Conservation (phyloP, 1,139 yeast genomes). For the Taphrina pruni region DNA sequence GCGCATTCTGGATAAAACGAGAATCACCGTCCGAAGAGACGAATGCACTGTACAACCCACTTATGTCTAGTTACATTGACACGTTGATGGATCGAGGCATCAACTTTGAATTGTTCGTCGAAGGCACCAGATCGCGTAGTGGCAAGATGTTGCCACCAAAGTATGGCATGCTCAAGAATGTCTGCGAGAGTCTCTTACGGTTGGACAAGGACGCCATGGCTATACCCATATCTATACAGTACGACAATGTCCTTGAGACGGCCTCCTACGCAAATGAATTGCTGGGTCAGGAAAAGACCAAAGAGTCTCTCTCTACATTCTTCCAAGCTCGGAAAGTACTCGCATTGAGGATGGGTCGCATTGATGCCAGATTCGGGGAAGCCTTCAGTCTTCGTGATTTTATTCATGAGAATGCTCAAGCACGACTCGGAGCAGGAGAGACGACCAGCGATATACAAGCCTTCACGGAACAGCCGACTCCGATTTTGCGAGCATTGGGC, state of each 20-base stretch:
- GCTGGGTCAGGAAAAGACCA: slow-evolving; percentile 64
- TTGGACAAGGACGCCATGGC: slow-evolving; percentile 58
- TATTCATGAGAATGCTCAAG: slow-evolving; percentile 49
- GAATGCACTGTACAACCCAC: slow-evolving; percentile 58
- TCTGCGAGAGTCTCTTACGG: slow-evolving; percentile 50
- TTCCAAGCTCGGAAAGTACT: slow-evolving; percentile 52
- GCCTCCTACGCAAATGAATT: slow-evolving; percentile 68
- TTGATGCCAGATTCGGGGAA: slow-evolving; percentile 55
- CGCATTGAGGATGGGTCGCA: slow-evolving; percentile 54
- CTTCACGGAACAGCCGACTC: slow-evolving; percentile 46
- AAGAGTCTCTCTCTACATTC: slow-evolving; percentile 53
- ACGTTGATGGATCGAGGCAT: slow-evolving; percentile 60
- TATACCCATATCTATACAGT: slow-evolving; percentile 67
- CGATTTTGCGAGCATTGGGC: slow-evolving; percentile 54
- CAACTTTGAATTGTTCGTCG: slow-evolving; percentile 68
- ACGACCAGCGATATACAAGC: slow-evolving; percentile 40
- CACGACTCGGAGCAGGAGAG: slow-evolving; percentile 45
- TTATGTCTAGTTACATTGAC: slow-evolving; percentile 62
- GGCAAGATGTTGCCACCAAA: slow-evolving; percentile 70
- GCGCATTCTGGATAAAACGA: slow-evolving; percentile 56
- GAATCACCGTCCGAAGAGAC: slow-evolving; percentile 58
- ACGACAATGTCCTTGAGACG: slow-evolving; percentile 71
- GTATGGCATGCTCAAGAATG: slow-evolving; percentile 66
- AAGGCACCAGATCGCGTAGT: slow-evolving; percentile 71
- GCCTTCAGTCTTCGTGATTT: slow-evolving; percentile 55